These are phyloP conservation scores for Cyphellophora attinorum DNA, from an alignment of 2,329 filamentous ascomycete species.

Conservation along the genomic window DNA sequence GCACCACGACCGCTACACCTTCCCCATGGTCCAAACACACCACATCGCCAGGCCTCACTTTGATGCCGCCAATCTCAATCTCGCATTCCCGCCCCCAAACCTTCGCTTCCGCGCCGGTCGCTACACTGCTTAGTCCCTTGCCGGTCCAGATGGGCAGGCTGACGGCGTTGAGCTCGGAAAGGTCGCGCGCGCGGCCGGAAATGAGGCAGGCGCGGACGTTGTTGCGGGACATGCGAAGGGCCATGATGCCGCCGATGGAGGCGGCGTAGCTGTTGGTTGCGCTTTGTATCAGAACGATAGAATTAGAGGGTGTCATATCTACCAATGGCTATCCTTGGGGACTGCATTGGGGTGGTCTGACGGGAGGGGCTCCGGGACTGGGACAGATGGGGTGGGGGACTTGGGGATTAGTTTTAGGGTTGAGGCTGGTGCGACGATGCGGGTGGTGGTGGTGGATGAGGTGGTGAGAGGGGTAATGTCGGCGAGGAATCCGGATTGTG, in stretches of 20 bases:
- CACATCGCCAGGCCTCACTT: slow-evolving; percentile 50
- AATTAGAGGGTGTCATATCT: slow-evolving; percentile 51
- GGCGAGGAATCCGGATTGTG: slow-evolving; percentile 56
- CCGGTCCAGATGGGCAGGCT: slow-evolving; percentile 31
- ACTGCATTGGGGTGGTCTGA: slow-evolving; percentile 37
- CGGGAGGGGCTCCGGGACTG: slow-evolving; percentile 16
- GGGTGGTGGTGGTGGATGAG: slow-evolving; percentile 2
- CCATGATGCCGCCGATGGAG: slow-evolving; percentile 69
- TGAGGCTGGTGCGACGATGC: slow-evolving; percentile 31
- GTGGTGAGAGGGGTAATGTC: slow-evolving; percentile 35
- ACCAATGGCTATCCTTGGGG: slow-evolving; percentile 54
- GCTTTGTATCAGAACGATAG: slow-evolving; percentile 58
- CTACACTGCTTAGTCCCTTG: slow-evolving; percentile 34
- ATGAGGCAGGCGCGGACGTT: slow-evolving; percentile 56
- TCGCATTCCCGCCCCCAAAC: slow-evolving; percentile 30
- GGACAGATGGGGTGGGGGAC: slow-evolving; percentile 24
- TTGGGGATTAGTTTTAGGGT: slow-evolving; percentile 45
- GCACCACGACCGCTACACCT: slow-evolving; percentile 56
- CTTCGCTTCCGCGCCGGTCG: slow-evolving; percentile 34
- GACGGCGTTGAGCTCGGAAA: slow-evolving; percentile 37
- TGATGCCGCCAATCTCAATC: slow-evolving; percentile 30
- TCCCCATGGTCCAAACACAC: slow-evolving; percentile 61
- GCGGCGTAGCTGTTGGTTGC: slow-evolving; percentile 58
- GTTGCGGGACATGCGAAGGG: slow-evolving; percentile 54
- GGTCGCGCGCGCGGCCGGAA: slow-evolving; percentile 57